Evolutionary conservation across 306 rosid genomes (phyloP), one percentile per base, ranked within the genome.

Genomic region (Prunus kanzakura): DNA sequence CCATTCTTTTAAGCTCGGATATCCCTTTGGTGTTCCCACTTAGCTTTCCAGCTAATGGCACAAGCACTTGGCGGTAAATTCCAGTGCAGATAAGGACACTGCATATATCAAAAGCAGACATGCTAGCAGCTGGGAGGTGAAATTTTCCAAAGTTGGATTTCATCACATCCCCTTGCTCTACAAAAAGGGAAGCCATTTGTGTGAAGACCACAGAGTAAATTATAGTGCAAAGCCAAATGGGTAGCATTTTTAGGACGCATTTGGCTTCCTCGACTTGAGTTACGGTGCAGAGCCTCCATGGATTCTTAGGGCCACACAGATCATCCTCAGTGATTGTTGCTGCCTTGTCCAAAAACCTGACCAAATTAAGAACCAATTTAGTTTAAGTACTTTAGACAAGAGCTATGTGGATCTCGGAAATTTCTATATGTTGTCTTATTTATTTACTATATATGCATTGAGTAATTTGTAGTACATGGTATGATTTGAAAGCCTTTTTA

Each of bases 201-300:
- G 93, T 91, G 87, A 91, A 91, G 41, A 87, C 86, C 4, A 91
- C 93, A 0, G 96, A 91, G 91, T 88, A 91, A 25, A 89, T 78
- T 62, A 91, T 91, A 56, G 96, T 91, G 80, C 96, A 88, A 27
- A 89, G 84, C 96, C 96, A 91, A 54, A 91, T 85, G 19, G 96
- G 96, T 38, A 91, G 73, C 66, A 91, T 85, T 85, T 88, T 91
- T 57, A 89, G 63, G n/a, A 91, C 76, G 67, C 96, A 91, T 74
- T 91, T 88, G 16, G 86, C 96, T 85, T 91, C 96, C 74, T 91
- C 96, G n/a, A 91, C 96, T 83, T 90, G 96, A 63, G 88, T 88
- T 35, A 90, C 89, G 52, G 87, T 86, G 67, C 96, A 88, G 0
- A 90, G 82, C 66, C 78, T 84, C 96, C 96, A 90, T 1, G 82